Base-by-base conservation (phyloP, 768 basidiomycete genomes). In the Macrocybe gigantea region DNA sequence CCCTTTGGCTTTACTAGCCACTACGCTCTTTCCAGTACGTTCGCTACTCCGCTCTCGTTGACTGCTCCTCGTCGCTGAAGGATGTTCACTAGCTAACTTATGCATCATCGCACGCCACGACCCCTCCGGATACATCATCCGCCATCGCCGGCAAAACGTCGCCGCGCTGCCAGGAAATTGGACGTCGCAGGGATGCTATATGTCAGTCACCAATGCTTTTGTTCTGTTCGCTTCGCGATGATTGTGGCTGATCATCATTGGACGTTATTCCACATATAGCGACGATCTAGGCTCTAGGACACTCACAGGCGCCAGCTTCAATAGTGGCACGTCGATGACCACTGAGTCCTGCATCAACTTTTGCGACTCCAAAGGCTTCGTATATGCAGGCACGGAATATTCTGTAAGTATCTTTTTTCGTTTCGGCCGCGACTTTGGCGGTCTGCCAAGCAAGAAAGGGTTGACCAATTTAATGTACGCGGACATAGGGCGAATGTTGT, bases 331-430 rank as follows among this genome's bases (percentile, higher is more conserved):
- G 5, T 65, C 64, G 15, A 88, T 89, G 82, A 88, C 87, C 3
- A 71, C 80, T 30, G 72, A 74, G 52, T 57, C 60, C 1, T 79
- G 78, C 55, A 72, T 78, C 51, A 56, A 52, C 13, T 79, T 74
- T 56, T 79, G 78, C 58, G 64, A 70, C 33, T 44, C 64, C n/a
- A 62, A 70, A 47, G 54, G 62, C 7, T 86, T 70, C 58, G 63
- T 82, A 49, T 87, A 77, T 53, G 85, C 87, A 12, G 88, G 88
- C 10, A 72, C 80, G 12, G 87, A 89, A 63, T 88, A 73, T 29
- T 59, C 58, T 46, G 65, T 65, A 46, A 43, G 62, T 56, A 14
- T 44, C 41, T 38, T 48, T 38, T 47, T 9, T 41, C n/a, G 15
- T n/a, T 29, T 11, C 1, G 41, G n/a, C 22, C 7, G 15, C 32